Base-by-base conservation (phyloP, 129 eudicot genomes). In the Rutidosis leptorrhynchoides region DNA sequence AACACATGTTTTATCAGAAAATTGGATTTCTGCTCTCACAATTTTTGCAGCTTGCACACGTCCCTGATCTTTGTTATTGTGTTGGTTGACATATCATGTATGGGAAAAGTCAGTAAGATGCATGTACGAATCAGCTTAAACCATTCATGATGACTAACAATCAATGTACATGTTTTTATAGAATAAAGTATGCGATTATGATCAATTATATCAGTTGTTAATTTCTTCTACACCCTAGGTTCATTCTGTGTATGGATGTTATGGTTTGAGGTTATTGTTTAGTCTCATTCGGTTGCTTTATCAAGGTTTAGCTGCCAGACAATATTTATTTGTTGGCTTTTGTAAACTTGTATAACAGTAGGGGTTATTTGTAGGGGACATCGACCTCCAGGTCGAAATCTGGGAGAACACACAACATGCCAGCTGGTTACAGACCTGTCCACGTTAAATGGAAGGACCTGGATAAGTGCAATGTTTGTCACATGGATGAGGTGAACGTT, bases 401-500 rank as follows among this genome's bases (percentile, higher is more conserved):
- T 69, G 74, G 68, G 74, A 83, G 81, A 70, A 40, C 45, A 46
- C 82, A 69, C 49, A 66, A 64, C 79, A 64, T 80, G 77, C 88
- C 92, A 32, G 73, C 30, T 80, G 95, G 93, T 77, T 89, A 84
- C 74, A 77, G 96, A 76, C 86, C 87, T 48, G 95, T 94, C 14
- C 83, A 78, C 68, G 90, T 94, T 67, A 79, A 82, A 56, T 94
- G 99, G 99, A 89, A 80, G 77, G 99, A 94, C 83, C 88, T 94
- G 10, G 99, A 94, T 65, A 85, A 87, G 77, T 93, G 98, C 90
- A 88, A 86, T 52, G 96, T 93, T 23, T 93, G 98, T 83, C 96
- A 88, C 81, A 93, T 93, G 98, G 98, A 93, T 80, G 98, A 93
- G 91, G 98, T 93, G 61, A 64, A 46, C 22, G 22, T 33, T 42